Percentiles rank a stretch among this genome's conserved stretches.
phyloP scores from a whole-genome alignment of 768 basidiomycete species.

The Glaciozyma martinii region DNA sequence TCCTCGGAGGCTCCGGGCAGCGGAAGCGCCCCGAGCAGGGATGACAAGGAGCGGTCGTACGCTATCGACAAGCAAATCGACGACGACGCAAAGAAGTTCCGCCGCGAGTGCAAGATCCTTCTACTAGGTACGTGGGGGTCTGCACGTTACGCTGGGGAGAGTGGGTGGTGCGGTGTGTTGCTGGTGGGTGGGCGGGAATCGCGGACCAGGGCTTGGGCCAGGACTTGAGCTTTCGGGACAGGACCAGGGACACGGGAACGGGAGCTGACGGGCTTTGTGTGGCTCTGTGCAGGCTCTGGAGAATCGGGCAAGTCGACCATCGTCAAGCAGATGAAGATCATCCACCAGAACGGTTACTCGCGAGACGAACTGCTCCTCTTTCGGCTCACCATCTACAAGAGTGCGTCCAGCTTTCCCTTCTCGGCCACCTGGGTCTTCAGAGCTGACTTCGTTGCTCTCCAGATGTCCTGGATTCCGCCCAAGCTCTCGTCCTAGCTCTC shows the following conservation, averaged over 20 bases:
- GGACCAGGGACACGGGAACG: not conserved
- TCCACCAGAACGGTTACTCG: constrained; percentile 84
- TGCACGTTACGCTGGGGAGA: not conserved
- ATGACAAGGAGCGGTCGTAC: constrained; percentile 19
- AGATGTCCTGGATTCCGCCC: constrained; percentile 77
- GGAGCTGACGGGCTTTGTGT: not conserved
- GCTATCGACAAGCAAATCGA: constrained; percentile 45
- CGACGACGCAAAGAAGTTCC: constrained; percentile 70
- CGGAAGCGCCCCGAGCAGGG: not conserved
- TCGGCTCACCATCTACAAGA: constrained; percentile 69
- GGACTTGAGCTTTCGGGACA: not conserved
- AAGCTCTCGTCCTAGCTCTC: constrained; percentile 75
- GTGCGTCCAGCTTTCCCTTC: constrained; percentile 19
- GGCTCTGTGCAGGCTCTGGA: constrained; percentile 59
- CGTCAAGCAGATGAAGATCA: constrained; percentile 98
- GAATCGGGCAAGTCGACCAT: constrained; percentile 93
- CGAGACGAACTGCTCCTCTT: constrained; percentile 65
- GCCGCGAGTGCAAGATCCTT: constrained; percentile 85
- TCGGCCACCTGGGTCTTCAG: not conserved
- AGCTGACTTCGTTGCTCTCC: constrained; percentile 31
- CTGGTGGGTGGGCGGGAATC: too few species aligned
- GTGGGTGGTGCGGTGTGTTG: too few species aligned
- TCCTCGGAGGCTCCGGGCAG: not conserved
- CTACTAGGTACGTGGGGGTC: constrained; percentile 58
- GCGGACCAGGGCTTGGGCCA: too few species aligned